These are phyloP conservation scores for Chaetomium sp. DNA, from an alignment of 2,329 filamentous ascomycete genomes.

Conservation along the genomic window DNA sequence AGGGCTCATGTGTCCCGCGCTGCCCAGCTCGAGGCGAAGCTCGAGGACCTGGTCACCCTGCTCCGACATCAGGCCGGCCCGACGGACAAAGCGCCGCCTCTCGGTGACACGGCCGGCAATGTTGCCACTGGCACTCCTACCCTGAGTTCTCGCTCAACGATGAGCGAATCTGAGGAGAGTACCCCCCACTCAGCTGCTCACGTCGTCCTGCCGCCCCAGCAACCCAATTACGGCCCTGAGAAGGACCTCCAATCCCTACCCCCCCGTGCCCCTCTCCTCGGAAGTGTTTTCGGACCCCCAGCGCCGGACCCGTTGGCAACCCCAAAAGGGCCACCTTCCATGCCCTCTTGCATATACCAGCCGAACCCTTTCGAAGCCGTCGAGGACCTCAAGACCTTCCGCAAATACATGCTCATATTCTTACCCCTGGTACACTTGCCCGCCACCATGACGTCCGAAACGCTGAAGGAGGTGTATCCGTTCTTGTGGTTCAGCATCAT, in stretches of 20 bases:
- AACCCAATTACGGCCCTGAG: slow-evolving; percentile 5
- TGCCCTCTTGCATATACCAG: slow-evolving; percentile 27
- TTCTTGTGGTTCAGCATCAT: slow-evolving; percentile 57
- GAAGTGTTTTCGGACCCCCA: slow-evolving; percentile 1
- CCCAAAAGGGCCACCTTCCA: neutral
- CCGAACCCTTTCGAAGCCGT: slow-evolving; percentile 31
- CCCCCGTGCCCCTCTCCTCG: slow-evolving; percentile 3
- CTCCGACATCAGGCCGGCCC: slow-evolving; percentile 38
- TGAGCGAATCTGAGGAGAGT: slow-evolving; percentile 21
- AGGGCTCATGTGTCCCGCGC: slow-evolving; percentile 41
- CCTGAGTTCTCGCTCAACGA: slow-evolving; percentile 22
- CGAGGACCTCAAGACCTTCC: slow-evolving; percentile 45
- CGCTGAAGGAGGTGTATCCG: slow-evolving; percentile 47
- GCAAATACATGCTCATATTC: slow-evolving; percentile 44
- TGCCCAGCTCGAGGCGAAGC: slow-evolving; percentile 53
- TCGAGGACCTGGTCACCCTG: slow-evolving; percentile 53
- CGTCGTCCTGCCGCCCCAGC: slow-evolving; percentile 9
- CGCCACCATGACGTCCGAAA: slow-evolving; percentile 41
- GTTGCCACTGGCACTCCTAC: slow-evolving; percentile 22
- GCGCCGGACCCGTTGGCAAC: neutral
- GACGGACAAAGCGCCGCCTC: slow-evolving; percentile 32
- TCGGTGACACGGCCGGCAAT: slow-evolving; percentile 9
- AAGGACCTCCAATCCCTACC: slow-evolving; percentile 2
- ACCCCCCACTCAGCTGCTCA: slow-evolving; percentile 12
- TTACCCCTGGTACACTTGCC: slow-evolving; percentile 51